A percentile compares a stretch with the other conserved stretches of the same genome.
Evolutionary conservation across 371 early-diverging fungal species (phyloP).

Genomic region (Spiromyces aspiralis): DNA sequence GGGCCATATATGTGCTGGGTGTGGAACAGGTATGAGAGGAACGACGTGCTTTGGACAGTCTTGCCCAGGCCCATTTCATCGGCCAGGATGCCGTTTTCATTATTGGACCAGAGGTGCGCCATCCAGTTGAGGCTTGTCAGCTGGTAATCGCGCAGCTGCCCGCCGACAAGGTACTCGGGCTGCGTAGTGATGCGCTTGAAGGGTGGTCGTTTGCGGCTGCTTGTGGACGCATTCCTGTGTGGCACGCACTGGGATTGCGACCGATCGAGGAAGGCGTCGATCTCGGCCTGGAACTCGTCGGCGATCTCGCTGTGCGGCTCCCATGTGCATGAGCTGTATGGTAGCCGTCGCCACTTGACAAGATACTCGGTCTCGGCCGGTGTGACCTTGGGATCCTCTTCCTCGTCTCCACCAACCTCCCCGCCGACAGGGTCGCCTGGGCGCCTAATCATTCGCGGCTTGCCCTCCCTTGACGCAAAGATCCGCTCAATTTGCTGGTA

Average conservation of each 20-base stretch:
- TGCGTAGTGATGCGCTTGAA: slow-evolving; percentile 62
- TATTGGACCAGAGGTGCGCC: slow-evolving; percentile 92
- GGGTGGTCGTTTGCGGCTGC: slow-evolving; percentile 41
- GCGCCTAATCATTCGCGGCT: slow-evolving; percentile 13
- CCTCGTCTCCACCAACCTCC: too few species aligned
- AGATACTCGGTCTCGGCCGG: slow-evolving; percentile 48
- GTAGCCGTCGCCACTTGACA: slow-evolving; percentile 79
- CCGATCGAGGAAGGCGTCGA: slow-evolving; percentile 73
- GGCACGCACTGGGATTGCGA: slow-evolving; percentile 53
- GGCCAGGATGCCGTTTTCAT: slow-evolving; percentile 92
- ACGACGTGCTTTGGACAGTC: slow-evolving; percentile 96
- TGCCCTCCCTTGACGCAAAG: slow-evolving; percentile 43
- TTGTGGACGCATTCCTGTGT: slow-evolving; percentile 34
- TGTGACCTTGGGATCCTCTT: slow-evolving; percentile 1
- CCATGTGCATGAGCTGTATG: slow-evolving; percentile 86
- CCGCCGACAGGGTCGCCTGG: slow-evolving; percentile 13
- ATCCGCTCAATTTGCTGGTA: slow-evolving; percentile 81
- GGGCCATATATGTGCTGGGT: slow-evolving; percentile 76
- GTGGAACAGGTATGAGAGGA: slow-evolving; percentile 87
- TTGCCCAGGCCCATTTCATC: slow-evolving; percentile 97
- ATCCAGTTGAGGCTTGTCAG: slow-evolving; percentile 97
- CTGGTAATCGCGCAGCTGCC: slow-evolving; percentile 93
- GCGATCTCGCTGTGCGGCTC: slow-evolving; percentile 52
- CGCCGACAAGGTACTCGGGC: slow-evolving; percentile 72
- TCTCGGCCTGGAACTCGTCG: slow-evolving; percentile 48